Percentiles rank a stretch among this genome's conserved stretches.
Conservation (phyloP, 352 stramenopile genomes). For the Phytophthora constricta region DNA sequence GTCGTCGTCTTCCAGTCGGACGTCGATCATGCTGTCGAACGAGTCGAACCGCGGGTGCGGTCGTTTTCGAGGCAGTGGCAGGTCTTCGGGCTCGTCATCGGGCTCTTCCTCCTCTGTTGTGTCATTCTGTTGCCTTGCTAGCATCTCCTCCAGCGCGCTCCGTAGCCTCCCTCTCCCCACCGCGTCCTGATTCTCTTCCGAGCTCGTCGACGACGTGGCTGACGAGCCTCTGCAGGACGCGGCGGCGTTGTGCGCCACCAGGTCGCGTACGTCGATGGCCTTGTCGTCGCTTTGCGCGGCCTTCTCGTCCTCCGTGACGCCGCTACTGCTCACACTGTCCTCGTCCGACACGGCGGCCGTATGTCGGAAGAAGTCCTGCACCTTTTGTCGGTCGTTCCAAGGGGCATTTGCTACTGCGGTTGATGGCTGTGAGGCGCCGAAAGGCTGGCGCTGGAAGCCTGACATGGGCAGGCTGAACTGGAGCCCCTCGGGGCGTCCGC, state of each 20-base stretch:
- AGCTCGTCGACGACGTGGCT: conserved; percentile 42
- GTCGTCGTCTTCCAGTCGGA: conserved; percentile 27
- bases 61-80: conserved; percentile 18
- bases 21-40: conserved; percentile 40
- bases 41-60: conserved; percentile 41
- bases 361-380: conserved; percentile 64
- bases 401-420: conserved; percentile 12
- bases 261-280: conserved; percentile 63
- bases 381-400: conserved; percentile 64
- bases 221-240: conserved; percentile 24
- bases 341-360: conserved; percentile 31
- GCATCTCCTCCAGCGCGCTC: conserved; percentile 26
- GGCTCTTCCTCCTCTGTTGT: conserved; percentile 9
- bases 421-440: conserved; percentile 27
- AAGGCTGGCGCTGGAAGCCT: conserved; percentile 30
- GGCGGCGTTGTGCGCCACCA: conserved; percentile 44
- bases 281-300: conserved; percentile 54
- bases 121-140: conserved; percentile 25
- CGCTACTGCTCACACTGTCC: not conserved
- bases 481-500: conserved; percentile 34
- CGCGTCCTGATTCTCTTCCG: conserved; percentile 35
- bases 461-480: conserved; percentile 42
- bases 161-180: conserved; percentile 22
- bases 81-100: conserved; percentile 25
- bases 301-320: conserved; percentile 25